Percentiles rank a stretch among this genome's conserved stretches.
These are phyloP conservation scores for Quambalaria eucalypti DNA, from an alignment of 1,284 basidiomycete species.

Conservation along the genomic window DNA sequence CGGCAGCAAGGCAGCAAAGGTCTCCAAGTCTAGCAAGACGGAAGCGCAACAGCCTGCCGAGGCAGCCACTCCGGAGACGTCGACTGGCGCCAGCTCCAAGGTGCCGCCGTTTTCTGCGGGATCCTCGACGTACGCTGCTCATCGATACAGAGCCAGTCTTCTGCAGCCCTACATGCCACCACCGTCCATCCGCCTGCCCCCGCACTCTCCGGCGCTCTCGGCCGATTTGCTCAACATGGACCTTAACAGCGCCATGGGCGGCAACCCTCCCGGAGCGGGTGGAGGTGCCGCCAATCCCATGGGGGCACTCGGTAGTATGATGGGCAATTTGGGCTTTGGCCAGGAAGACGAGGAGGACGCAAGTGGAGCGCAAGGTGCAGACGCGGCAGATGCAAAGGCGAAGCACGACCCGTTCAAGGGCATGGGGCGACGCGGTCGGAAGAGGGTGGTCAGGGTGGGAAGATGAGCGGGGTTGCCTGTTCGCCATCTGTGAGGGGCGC, in stretches of 20 bases:
- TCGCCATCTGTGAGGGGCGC: too few relatives aligned
- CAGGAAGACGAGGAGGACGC: slow-evolving; percentile 32
- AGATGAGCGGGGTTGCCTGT: too few relatives aligned
- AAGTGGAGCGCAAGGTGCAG: slow-evolving; percentile 15
- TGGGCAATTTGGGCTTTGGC: slow-evolving; percentile 36
- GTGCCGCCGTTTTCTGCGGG: not conserved
- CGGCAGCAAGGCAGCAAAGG: slow-evolving; percentile 30
- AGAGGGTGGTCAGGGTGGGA: slow-evolving; percentile 7
- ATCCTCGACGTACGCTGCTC: not conserved
- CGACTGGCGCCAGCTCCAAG: not conserved
- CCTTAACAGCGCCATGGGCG: slow-evolving; percentile 36
- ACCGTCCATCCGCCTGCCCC: slow-evolving; percentile 24
- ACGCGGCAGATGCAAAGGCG: slow-evolving; percentile 9
- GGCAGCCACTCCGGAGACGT: not conserved
- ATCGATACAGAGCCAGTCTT: slow-evolving; percentile 9
- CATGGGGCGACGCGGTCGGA: slow-evolving; percentile 4
- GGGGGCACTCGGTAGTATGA: slow-evolving; percentile 39
- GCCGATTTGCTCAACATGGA: slow-evolving; percentile 40
- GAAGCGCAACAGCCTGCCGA: not conserved
- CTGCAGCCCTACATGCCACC: slow-evolving; percentile 19
- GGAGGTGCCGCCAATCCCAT: slow-evolving; percentile 10
- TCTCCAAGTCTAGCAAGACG: not conserved
- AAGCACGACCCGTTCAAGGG: slow-evolving; percentile 10
- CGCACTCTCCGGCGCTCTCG: slow-evolving; percentile 36
- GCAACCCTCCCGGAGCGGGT: slow-evolving; percentile 14